Conservation (phyloP, 116 monocot genomes). For the Iris pallida region DNA sequence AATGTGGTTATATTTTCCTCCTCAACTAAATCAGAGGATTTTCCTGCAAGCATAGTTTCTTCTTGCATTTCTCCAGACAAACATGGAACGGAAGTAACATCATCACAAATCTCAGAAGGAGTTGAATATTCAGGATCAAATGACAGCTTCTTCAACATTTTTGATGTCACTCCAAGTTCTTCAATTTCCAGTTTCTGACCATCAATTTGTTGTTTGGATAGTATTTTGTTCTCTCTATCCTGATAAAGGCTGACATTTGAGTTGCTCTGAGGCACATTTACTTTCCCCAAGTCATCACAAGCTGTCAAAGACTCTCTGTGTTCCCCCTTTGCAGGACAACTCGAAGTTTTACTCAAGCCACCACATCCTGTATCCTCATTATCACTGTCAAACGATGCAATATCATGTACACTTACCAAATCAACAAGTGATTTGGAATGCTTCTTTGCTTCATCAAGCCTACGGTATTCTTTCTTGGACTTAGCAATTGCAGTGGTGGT, state of each 20-base stretch:
- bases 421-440: too few species aligned
- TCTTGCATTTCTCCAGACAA: neutral
- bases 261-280: too few species aligned
- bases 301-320: neutral
- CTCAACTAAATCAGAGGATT: neutral
- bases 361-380: neutral
- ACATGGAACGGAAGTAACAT: neutral
- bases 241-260: too few species aligned
- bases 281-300: too few species aligned
- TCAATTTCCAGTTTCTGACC: neutral
- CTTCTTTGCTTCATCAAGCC: neutral
- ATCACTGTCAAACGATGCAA: slow-evolving; percentile 1
- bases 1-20: neutral
- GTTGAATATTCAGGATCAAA: neutral
- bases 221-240: too few species aligned
- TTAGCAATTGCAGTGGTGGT: neutral
- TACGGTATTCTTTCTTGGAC: neutral
- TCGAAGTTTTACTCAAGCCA: slow-evolving; percentile 6
- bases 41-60: neutral
- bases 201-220: neutral
- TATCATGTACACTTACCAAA: slow-evolving; percentile 9
- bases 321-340: slow-evolving; percentile 6
- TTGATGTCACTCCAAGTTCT: neutral
- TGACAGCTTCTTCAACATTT: slow-evolving; percentile 5
- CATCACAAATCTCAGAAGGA: neutral